These are phyloP conservation scores for Thermomucor indicae-seudaticae DNA, from an alignment of 371 early-diverging fungal species.

Conservation along the genomic window DNA sequence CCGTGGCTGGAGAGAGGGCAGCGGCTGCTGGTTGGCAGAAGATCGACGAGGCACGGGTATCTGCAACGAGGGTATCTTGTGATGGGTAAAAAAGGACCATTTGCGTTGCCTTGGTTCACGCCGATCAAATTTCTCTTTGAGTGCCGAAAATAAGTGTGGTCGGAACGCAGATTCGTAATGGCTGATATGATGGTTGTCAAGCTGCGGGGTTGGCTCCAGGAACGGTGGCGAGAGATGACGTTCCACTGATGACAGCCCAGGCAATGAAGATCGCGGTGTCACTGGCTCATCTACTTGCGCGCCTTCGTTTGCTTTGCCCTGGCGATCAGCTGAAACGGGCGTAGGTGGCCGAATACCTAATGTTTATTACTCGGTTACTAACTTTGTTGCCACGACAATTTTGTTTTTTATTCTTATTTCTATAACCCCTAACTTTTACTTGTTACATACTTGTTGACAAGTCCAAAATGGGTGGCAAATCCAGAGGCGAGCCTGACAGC, in stretches of 20 bases:
- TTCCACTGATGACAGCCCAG: background rate
- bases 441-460: slow-evolving; percentile 1
- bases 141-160: slow-evolving; percentile 8
- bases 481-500: slow-evolving; percentile 6
- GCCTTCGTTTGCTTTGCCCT: slow-evolving; percentile 11
- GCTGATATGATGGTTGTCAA: slow-evolving; percentile 12
- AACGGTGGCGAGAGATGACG: slow-evolving; percentile 9
- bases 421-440: background rate
- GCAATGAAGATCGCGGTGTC: background rate
- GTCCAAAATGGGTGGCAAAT: slow-evolving; percentile 19
- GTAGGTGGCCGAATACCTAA: slow-evolving; percentile 3
- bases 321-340: background rate
- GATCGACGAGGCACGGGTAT: slow-evolving; percentile 19
- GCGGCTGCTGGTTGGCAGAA: slow-evolving; percentile 8
- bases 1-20: slow-evolving; percentile 9
- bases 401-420: too few species aligned
- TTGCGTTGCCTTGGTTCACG: background rate
- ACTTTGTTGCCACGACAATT: background rate
- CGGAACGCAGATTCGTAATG: slow-evolving; percentile 13
- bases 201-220: slow-evolving; percentile 25
- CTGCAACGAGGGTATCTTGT: slow-evolving; percentile 15
- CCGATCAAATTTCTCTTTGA: slow-evolving; percentile 7
- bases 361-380: background rate
- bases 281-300: slow-evolving; percentile 3
- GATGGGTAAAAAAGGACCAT: slow-evolving; percentile 1